Evolutionary conservation across 2,329 filamentous ascomycete genomes (phyloP), one percentile per base, ranked within the genome.

Genomic region (Fusarium proliferatum): DNA sequence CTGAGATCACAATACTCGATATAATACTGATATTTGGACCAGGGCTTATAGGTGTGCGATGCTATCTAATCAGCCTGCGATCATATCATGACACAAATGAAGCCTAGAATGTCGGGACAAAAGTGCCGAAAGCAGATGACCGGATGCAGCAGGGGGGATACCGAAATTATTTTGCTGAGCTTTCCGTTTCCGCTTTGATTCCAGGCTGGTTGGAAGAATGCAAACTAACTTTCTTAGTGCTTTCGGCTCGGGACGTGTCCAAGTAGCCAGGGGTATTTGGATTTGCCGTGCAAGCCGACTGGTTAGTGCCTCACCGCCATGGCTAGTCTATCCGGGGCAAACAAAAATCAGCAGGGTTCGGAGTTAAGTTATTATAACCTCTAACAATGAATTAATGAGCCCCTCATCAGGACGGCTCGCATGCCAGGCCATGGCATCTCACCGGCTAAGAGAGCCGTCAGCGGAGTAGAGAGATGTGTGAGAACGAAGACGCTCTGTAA

Each of bases 291-390:
- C 42, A 17, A 17, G n/a, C n/a, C n/a, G 42, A 23, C 17, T 45
- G 42, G n/a, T 26, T 17, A 17, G 42, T 2, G n/a, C 42, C 16
- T 41, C 17, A 5, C 16, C 15, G 5, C 23, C 16, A 23, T 15
- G 1, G 41, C 0, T 0, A 23, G 41, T 0, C n/a, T 11, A 5
- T 43, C 41, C 15, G 6, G 10, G 4, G 9, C n/a, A 43, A 17
- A 43, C 9, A 30, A 10, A 9, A 16, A 15, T 11, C n/a, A 16
- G 41, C 41, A 16, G 41, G 15, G 7, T 16, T 23, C 41, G 15
- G n/a, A 43, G 15, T 23, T 6, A 7, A 11, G 6, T 30, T 30
- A 30, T 30, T 30, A 30, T 30, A 30, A 30, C 4, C 10, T 30
- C 28, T 30, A 30, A 10, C 28, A 3, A 30, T 30, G 9, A 11